Conservation (phyloP, 371 early-diverging fungal genomes). For the Coemansia sp. region DNA sequence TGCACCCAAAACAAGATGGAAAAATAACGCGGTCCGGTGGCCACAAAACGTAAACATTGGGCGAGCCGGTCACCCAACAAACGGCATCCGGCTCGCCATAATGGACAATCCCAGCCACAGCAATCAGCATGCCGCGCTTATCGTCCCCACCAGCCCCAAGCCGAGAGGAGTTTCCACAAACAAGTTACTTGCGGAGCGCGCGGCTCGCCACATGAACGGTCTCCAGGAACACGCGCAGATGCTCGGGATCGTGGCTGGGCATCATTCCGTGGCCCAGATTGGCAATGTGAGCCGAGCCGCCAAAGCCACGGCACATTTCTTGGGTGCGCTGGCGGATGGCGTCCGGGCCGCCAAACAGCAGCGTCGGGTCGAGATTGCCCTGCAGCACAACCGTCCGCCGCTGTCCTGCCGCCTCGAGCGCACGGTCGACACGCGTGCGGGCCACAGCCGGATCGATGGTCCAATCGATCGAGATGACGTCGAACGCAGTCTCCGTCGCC, state of each 20-base stretch:
- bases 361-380: constrained; percentile 93
- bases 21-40: too few relatives aligned
- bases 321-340: constrained; percentile 70
- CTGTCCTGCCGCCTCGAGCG: not conserved
- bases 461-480: constrained; percentile 90
- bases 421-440: constrained; percentile 51
- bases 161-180: not conserved
- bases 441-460: constrained; percentile 78
- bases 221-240: constrained; percentile 68
- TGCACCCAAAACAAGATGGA: not conserved
- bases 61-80: not conserved
- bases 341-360: constrained; percentile 75
- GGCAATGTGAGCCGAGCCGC: constrained; percentile 75
- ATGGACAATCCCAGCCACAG: too few relatives aligned
- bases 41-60: not conserved
- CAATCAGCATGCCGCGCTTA: not conserved
- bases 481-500: constrained; percentile 67
- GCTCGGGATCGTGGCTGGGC: constrained; percentile 74
- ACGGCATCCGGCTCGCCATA: not conserved
- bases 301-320: constrained; percentile 84
- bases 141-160: not conserved
- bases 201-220: constrained; percentile 57
- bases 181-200: constrained; percentile 13
- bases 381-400: constrained; percentile 64
- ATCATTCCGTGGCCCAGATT: constrained; percentile 96